These are phyloP conservation scores for Mollisia scopiformis DNA, from an alignment of 2,329 filamentous ascomycete species.

Conservation along the genomic window DNA sequence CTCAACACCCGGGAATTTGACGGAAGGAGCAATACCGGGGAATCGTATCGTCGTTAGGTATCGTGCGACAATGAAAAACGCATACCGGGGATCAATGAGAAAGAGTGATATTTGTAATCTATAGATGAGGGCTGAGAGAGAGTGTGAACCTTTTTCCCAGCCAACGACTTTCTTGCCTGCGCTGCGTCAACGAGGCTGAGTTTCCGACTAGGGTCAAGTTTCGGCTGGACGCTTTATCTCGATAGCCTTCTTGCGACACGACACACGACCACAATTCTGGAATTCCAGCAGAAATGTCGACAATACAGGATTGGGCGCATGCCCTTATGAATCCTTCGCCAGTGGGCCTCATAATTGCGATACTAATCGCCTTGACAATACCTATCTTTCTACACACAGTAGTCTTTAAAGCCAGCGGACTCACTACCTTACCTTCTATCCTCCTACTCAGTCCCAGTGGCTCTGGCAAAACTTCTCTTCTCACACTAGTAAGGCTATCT, in stretches of 20 bases:
- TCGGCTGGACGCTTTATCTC: not conserved
- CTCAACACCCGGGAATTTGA: not conserved
- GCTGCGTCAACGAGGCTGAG: conserved; percentile 7
- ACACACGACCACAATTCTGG: not conserved
- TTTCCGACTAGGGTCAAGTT: not conserved
- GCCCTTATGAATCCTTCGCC: conserved; percentile 61
- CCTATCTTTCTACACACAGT: conserved; percentile 79
- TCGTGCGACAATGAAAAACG: not conserved
- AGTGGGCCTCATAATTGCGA: conserved; percentile 66
- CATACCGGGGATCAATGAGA: not conserved
- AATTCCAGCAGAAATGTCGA: conserved; percentile 20
- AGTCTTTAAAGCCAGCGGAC: conserved; percentile 67
- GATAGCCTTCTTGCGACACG: conserved; percentile 1
- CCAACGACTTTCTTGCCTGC: conserved; percentile 1
- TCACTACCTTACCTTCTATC: conserved; percentile 73
- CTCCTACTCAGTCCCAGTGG: conserved; percentile 81
- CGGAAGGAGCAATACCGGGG: conserved; percentile 1
- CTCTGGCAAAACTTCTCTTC: conserved; percentile 84
- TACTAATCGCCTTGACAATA: conserved; percentile 59
- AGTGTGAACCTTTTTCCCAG: not conserved
- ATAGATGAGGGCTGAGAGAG: not conserved
- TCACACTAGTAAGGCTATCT: conserved; percentile 66
- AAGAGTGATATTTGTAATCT: not conserved
- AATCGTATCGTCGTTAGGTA: not conserved
- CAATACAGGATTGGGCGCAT: conserved; percentile 45